Percentiles rank a stretch among this genome's conserved stretches.
Conservation (phyloP, 139 green algal species). For the Chlorella sp. region DNA sequence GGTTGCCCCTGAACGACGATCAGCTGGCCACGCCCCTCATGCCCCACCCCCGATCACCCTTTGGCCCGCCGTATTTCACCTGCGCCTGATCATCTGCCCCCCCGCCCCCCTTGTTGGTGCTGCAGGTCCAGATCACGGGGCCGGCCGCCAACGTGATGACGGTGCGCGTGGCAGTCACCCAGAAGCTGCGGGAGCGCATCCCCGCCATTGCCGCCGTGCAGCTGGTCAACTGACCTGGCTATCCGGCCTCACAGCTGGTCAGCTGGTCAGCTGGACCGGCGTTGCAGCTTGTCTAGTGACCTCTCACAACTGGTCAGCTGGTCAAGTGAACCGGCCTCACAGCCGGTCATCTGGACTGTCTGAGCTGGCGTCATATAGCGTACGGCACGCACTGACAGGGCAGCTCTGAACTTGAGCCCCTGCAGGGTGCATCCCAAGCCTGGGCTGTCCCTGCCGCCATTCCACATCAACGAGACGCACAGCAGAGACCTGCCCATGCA, state of each 20-base stretch:
- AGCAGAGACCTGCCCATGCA: too few species aligned
- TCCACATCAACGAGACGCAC: too few species aligned
- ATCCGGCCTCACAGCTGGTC: background rate
- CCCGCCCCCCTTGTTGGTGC: background rate
- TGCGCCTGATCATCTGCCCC: background rate
- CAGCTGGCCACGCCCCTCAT: background rate
- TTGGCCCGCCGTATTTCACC: background rate
- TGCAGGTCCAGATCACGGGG: constrained; percentile 35
- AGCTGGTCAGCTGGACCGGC: too few species aligned
- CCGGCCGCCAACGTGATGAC: constrained; percentile 95
- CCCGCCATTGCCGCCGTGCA: constrained; percentile 97
- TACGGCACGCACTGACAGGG: too few species aligned
- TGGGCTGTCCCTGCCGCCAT: too few species aligned
- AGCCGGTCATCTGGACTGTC: too few species aligned
- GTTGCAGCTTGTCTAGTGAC: too few species aligned
- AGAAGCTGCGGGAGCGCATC: constrained; percentile 99
- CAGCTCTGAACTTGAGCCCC: too few species aligned
- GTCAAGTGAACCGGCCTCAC: background rate
- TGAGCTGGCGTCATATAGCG: too few species aligned
- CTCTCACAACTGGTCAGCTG: constrained; percentile 91
- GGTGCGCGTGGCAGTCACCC: constrained; percentile 97
- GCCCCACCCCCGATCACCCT: too few species aligned
- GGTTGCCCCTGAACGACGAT: too few species aligned
- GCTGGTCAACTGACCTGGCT: constrained; percentile 70
- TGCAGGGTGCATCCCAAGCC: too few species aligned